Conservation (phyloP, 2,329 filamentous ascomycete species). For the Colletotrichum sojae region DNA sequence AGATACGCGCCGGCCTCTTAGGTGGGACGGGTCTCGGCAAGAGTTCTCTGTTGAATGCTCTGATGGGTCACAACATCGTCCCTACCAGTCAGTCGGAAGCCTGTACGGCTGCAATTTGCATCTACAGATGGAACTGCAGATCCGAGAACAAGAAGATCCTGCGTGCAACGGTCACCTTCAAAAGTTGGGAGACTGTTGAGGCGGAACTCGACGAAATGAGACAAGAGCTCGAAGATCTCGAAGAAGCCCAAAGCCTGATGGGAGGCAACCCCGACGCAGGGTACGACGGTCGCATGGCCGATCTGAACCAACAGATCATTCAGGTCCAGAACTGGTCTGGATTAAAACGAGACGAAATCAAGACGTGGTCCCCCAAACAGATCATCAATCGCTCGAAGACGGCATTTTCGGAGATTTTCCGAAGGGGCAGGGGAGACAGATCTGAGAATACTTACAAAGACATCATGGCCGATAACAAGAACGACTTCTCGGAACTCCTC, state of each 20-base stretch:
- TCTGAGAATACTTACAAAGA: not conserved
- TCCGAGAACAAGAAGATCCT: not conserved
- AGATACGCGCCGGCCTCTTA: slow-evolving; percentile 21
- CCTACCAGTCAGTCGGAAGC: slow-evolving; percentile 41
- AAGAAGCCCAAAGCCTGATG: not conserved
- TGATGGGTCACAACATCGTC: slow-evolving; percentile 27
- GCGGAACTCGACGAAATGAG: slow-evolving; percentile 37
- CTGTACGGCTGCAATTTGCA: slow-evolving; percentile 42
- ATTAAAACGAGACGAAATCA: slow-evolving; percentile 8
- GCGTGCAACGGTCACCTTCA: slow-evolving; percentile 33
- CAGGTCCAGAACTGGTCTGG: slow-evolving; percentile 38
- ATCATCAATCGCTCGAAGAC: slow-evolving; percentile 15
- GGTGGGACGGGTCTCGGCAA: slow-evolving; percentile 43
- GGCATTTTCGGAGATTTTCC: not conserved
- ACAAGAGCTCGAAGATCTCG: slow-evolving; percentile 22
- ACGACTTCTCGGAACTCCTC: slow-evolving; percentile 15
- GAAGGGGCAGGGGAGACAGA: not conserved
- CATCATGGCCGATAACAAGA: not conserved
- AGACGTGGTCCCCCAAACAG: not conserved
- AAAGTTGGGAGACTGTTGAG: slow-evolving; percentile 32
- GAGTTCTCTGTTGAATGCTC: slow-evolving; percentile 38
- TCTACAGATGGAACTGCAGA: slow-evolving; percentile 30
- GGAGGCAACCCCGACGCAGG: not conserved
- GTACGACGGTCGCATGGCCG: not conserved
- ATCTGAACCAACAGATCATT: slow-evolving; percentile 15